These are phyloP conservation scores for Gnomoniopsis sp. DNA, from an alignment of 2,329 filamentous ascomycete species.

Conservation along the genomic window DNA sequence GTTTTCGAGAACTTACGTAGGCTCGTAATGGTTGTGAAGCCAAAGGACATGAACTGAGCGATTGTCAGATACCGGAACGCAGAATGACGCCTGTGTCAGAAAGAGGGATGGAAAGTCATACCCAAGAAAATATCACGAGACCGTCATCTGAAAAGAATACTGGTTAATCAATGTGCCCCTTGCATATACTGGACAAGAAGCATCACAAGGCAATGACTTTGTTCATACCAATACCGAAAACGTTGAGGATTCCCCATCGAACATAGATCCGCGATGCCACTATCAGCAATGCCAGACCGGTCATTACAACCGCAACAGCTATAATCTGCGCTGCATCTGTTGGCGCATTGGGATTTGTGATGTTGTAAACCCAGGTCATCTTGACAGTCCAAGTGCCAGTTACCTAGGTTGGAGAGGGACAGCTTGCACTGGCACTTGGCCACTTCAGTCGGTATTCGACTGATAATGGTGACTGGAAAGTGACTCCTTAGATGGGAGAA, in stretches of 20 bases:
- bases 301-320: constrained; percentile 28
- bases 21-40: constrained; percentile 32
- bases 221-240: constrained; percentile 30
- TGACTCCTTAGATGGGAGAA: neutral
- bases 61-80: neutral
- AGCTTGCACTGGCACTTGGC: neutral
- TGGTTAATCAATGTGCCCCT: too few species aligned
- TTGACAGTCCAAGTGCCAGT: neutral
- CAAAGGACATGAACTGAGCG: constrained; percentile 28
- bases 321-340: constrained; percentile 32
- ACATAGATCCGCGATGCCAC: constrained; percentile 33
- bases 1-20: constrained; percentile 28
- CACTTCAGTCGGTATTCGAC: neutral
- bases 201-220: neutral
- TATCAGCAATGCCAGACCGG: constrained; percentile 27
- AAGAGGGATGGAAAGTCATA: constrained; percentile 12
- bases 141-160: constrained; percentile 26
- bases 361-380: constrained; percentile 37
- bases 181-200: neutral
- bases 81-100: neutral
- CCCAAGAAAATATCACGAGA: constrained; percentile 29
- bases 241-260: constrained; percentile 30
- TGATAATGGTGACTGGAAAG: neutral
- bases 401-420: neutral
- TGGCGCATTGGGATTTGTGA: constrained; percentile 27